phyloP scores from a whole-genome alignment of 192 early-diverging fungal species.

The Umbelopsis sp. region DNA sequence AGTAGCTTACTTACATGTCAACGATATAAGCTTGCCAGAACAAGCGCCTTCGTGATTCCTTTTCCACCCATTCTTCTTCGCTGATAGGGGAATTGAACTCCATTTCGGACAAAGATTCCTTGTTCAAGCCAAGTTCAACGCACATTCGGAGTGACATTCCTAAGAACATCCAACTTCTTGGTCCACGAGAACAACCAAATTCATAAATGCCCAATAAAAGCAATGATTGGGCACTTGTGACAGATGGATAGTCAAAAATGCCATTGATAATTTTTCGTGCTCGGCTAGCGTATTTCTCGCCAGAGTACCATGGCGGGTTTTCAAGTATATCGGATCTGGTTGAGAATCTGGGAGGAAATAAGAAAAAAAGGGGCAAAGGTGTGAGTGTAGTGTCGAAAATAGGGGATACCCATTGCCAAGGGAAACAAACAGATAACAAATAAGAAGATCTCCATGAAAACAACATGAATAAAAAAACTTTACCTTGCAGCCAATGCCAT shows the following conservation, averaged over 20 bases:
- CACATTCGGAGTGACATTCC: conserved; percentile 51
- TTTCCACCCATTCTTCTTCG: conserved; percentile 46
- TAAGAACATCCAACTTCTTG: conserved; percentile 61
- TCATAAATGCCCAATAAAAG: conserved; percentile 50
- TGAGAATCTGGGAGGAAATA: conserved; percentile 44
- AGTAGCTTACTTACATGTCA: conserved; percentile 43
- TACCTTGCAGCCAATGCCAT: conserved; percentile 53
- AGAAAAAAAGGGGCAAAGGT: background rate
- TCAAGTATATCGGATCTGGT: conserved; percentile 46
- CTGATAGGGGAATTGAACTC: background rate
- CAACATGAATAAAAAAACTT: background rate
- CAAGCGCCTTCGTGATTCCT: conserved; percentile 51
- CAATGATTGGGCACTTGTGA: conserved; percentile 55
- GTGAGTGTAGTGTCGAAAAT: background rate
- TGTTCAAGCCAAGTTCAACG: conserved; percentile 56
- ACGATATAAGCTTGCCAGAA: conserved; percentile 57
- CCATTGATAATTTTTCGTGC: conserved; percentile 43
- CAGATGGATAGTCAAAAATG: conserved; percentile 48
- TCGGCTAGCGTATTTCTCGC: conserved; percentile 55
- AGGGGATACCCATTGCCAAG: background rate
- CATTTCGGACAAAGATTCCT: conserved; percentile 34
- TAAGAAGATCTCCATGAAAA: no score
- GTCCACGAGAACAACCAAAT: conserved; percentile 54
- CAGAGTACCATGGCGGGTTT: conserved; percentile 51
- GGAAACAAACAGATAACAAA: background rate